A percentile compares a stretch with the other conserved stretches of the same genome.
Conservation (phyloP, 208 protist species). For the Leishmania aethiopica region DNA sequence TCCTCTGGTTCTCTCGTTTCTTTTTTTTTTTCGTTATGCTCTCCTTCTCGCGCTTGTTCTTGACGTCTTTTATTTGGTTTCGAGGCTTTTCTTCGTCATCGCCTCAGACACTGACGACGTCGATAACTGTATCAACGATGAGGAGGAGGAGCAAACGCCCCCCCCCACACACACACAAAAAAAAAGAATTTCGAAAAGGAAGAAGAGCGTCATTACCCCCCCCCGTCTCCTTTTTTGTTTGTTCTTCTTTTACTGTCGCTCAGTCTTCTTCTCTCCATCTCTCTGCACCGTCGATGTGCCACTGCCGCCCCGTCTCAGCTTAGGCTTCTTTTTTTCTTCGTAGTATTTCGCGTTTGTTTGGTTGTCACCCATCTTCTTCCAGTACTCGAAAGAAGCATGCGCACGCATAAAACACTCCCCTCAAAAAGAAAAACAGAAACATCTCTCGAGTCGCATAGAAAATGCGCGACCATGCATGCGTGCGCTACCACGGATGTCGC, state of each 20-base stretch:
- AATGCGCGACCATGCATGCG: background rate
- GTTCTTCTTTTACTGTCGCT: constrained; percentile 6
- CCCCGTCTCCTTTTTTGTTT: constrained; percentile 19
- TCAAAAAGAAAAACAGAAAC: background rate
- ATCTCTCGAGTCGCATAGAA: background rate
- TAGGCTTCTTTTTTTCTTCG: background rate
- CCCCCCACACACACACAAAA: background rate
- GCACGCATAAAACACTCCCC: background rate
- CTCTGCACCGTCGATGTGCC: constrained; percentile 2
- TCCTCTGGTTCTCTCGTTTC: background rate
- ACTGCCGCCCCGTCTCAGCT: background rate
- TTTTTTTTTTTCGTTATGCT: background rate
- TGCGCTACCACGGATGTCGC: background rate
- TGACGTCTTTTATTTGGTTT: background rate
- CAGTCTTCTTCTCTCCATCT: constrained; percentile 8
- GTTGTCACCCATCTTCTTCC: background rate
- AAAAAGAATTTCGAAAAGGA: background rate
- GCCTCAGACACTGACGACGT: background rate
- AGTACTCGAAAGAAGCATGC: background rate
- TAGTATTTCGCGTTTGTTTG: background rate
- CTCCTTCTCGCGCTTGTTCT: background rate
- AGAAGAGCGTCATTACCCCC: background rate
- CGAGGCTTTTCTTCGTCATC: background rate
- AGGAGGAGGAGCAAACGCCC: background rate
- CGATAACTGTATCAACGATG: background rate